These are phyloP conservation scores for Sistotremastrum niveocremeum DNA, from an alignment of 768 basidiomycete species.

Conservation along the genomic window DNA sequence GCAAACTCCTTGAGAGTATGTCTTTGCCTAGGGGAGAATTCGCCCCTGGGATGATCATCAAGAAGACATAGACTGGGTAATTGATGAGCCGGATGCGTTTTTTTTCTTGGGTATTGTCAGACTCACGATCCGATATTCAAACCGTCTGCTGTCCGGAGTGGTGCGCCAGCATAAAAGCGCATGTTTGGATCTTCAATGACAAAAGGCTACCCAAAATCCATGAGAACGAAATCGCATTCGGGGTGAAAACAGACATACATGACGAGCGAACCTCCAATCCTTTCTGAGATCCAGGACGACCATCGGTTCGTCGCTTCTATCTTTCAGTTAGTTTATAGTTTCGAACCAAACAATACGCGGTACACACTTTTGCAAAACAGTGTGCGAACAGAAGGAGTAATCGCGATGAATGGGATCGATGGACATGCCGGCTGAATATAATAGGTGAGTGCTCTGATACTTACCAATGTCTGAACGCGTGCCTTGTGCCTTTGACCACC, in stretches of 20 bases:
- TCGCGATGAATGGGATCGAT: constrained; percentile 34
- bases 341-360: neutral
- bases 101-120: neutral
- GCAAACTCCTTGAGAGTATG: constrained; percentile 94
- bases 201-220: constrained; percentile 37
- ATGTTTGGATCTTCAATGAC: constrained; percentile 53
- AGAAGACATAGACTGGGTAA: constrained; percentile 57
- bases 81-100: too few species aligned
- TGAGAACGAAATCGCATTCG: neutral
- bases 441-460: constrained; percentile 1
- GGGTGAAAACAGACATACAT: constrained; percentile 34
- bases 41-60: constrained; percentile 68
- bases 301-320: constrained; percentile 74
- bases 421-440: constrained; percentile 30
- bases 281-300: constrained; percentile 63
- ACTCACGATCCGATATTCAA: constrained; percentile 76
- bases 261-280: constrained; percentile 84
- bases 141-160: constrained; percentile 78
- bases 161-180: constrained; percentile 87
- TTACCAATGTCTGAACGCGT: constrained; percentile 14
- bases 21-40: constrained; percentile 79
- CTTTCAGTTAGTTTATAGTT: constrained; percentile 2
- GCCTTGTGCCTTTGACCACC: constrained; percentile 90
- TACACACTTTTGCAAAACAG: constrained; percentile 63
- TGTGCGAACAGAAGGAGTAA: constrained; percentile 71